A percentile compares a stretch with the other conserved stretches of the same genome.
Conservation (phyloP, 2,329 filamentous ascomycete species). For the Paecilomyces niveus region DNA sequence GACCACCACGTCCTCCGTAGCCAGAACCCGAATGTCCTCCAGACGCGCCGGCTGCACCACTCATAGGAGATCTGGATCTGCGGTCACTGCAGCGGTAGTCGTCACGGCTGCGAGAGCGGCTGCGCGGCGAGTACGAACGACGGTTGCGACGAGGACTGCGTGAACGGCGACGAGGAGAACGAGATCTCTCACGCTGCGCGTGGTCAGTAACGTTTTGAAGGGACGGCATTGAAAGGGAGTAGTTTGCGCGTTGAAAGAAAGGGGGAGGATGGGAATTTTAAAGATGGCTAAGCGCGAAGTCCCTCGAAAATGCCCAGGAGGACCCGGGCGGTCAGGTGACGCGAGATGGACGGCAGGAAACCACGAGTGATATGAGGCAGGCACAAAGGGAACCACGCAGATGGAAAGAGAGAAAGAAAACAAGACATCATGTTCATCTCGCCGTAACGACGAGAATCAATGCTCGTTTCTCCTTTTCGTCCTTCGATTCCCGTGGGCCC, state of each 20-base stretch:
- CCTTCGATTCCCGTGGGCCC: neutral
- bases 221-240: slow-evolving; percentile 12
- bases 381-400: neutral
- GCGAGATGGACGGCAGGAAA: slow-evolving; percentile 5
- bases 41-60: slow-evolving; percentile 59
- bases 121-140: slow-evolving; percentile 71
- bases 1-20: slow-evolving; percentile 54
- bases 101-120: slow-evolving; percentile 71
- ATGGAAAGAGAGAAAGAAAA: neutral
- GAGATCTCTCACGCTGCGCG: slow-evolving; percentile 68
- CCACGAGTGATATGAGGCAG: neutral
- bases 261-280: neutral
- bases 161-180: slow-evolving; percentile 62
- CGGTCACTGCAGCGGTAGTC: slow-evolving; percentile 68
- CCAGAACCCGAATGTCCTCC: slow-evolving; percentile 62
- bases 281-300: slow-evolving; percentile 4
- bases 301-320: neutral
- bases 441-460: neutral
- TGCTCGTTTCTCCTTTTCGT: neutral
- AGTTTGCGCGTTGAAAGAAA: slow-evolving; percentile 6
- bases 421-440: neutral
- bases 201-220: slow-evolving; percentile 28
- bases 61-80: slow-evolving; percentile 83
- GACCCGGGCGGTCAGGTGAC: neutral
- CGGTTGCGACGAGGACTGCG: slow-evolving; percentile 72